A percentile compares a stretch with the other conserved stretches of the same genome.
Conservation (phyloP, 2,329 filamentous ascomycete genomes). For the Fusarium siculi region DNA sequence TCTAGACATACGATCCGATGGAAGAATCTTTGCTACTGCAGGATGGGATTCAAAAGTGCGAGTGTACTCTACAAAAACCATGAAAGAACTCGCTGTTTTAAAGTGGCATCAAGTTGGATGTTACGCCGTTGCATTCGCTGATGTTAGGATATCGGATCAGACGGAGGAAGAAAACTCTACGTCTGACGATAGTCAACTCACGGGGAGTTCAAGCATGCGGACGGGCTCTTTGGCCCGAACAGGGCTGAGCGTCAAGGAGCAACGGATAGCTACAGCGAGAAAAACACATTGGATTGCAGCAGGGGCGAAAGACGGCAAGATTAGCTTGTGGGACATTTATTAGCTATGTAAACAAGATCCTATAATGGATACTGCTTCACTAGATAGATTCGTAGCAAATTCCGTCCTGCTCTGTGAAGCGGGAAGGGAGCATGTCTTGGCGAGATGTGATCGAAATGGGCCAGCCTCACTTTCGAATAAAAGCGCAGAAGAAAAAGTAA, state of each 20-base stretch:
- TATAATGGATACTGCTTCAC: neutral
- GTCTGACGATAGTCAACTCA: neutral
- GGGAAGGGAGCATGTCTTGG: neutral
- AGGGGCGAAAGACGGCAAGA: conserved; percentile 93
- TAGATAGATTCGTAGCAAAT: neutral
- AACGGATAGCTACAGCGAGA: conserved; percentile 71
- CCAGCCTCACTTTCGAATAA: neutral
- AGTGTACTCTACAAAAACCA: conserved; percentile 81
- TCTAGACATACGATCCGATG: conserved; percentile 80
- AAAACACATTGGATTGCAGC: conserved; percentile 88
- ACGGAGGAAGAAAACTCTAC: neutral
- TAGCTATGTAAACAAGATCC: conserved; percentile 49
- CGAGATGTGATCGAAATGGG: neutral
- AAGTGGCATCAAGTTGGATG: conserved; percentile 95
- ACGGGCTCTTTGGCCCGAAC: conserved; percentile 3
- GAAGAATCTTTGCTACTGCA: conserved; percentile 85
- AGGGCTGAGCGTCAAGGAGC: conserved; percentile 64
- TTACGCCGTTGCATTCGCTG: conserved; percentile 81
- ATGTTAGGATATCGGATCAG: conserved; percentile 44
- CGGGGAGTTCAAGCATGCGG: neutral
- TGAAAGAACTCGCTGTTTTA: conserved; percentile 89
- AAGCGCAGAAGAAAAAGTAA: neutral
- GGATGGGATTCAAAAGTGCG: conserved; percentile 89
- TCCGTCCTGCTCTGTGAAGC: neutral
- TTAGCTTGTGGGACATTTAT: conserved; percentile 96